Evolutionary conservation across 2,329 filamentous ascomycete species (phyloP).

Genomic region (Aspergillus intermedius): DNA sequence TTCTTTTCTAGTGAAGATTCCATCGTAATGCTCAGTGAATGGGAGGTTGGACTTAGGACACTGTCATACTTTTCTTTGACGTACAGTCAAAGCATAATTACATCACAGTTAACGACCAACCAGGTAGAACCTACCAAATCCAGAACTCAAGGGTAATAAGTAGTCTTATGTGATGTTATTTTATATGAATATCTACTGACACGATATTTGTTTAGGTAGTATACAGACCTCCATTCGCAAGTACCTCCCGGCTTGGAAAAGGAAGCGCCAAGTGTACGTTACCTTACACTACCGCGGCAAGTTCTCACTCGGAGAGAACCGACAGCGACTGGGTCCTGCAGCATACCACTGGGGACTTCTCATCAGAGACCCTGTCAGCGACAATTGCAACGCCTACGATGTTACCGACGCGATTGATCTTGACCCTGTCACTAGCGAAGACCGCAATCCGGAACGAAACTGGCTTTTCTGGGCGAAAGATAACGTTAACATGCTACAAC

Average conservation of each 20-base stretch:
- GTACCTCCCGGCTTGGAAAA: not conserved
- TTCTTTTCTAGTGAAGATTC: too few relatives aligned
- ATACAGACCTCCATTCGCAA: too few relatives aligned
- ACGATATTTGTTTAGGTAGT: too few relatives aligned
- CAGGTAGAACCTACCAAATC: too few relatives aligned
- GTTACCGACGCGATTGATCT: slow-evolving; percentile 6
- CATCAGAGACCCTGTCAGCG: slow-evolving; percentile 2
- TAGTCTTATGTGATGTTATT: too few relatives aligned
- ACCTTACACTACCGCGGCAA: slow-evolving; percentile 3
- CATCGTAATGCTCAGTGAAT: not conserved
- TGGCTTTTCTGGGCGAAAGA: slow-evolving; percentile 7
- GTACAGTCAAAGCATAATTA: too few relatives aligned
- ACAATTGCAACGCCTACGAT: slow-evolving; percentile 8
- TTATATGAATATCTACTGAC: too few relatives aligned
- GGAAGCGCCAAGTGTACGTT: slow-evolving; percentile 6
- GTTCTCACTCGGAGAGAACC: slow-evolving; percentile 3
- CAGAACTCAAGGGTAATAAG: too few relatives aligned
- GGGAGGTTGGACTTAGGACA: too few relatives aligned
- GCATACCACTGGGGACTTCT: slow-evolving; percentile 15
- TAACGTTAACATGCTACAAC: slow-evolving; percentile 1
- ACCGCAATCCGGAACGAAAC: slow-evolving; percentile 4
- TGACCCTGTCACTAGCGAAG: not conserved
- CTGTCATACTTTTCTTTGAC: too few relatives aligned
- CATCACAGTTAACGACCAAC: too few relatives aligned
- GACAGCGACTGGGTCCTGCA: slow-evolving; percentile 3